Evolutionary conservation across 106 monocot species (phyloP).

Genomic region (Cymbidium sinense): DNA sequence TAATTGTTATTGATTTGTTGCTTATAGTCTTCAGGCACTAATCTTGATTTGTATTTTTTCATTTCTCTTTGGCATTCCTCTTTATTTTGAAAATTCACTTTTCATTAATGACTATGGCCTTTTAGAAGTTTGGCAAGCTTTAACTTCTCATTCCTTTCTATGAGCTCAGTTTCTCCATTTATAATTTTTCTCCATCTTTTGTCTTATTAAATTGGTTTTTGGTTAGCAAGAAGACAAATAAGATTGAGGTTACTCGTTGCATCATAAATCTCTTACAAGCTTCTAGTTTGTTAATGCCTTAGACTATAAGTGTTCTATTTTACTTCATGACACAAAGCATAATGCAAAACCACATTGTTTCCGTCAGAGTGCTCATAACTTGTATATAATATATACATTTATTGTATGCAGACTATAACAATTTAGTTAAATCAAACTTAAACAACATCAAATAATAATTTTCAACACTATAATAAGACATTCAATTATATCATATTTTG

Average conservation of each 20-base stretch:
- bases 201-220: background rate
- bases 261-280: background rate
- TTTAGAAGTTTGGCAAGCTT: background rate
- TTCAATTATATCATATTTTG: no score
- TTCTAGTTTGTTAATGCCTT: background rate
- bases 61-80: background rate
- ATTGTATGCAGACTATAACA: no score
- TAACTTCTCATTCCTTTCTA: background rate
- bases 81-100: conserved; percentile 1
- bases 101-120: background rate
- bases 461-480: no score
- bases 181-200: background rate
- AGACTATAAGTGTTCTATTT: background rate
- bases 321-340: no score
- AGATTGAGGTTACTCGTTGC: background rate
- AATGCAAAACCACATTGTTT: no score
- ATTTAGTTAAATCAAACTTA: no score
- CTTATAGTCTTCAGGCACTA: background rate
- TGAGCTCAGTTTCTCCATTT: background rate
- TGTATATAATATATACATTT: no score
- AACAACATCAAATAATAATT: no score
- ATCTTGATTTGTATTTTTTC: background rate
- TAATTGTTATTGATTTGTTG: background rate
- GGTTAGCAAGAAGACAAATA: background rate
- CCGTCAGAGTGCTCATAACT: no score